phyloP scores from a whole-genome alignment of 106 monocot species.

The Amphibolis antarctica region DNA sequence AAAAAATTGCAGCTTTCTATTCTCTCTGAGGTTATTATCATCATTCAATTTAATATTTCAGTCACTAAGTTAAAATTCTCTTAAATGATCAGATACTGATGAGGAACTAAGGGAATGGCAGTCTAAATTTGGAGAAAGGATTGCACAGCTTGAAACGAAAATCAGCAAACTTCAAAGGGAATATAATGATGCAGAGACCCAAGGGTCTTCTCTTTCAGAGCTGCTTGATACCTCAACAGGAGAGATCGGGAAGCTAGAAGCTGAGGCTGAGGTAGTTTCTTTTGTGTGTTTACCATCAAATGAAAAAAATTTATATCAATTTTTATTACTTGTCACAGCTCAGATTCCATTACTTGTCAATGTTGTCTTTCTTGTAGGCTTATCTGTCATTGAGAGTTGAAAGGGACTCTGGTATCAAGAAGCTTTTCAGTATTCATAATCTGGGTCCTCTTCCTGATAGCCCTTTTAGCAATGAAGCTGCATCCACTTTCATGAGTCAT shows the following conservation, averaged over 20 bases:
- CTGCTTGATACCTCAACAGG: conserved; percentile 46
- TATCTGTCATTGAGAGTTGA: conserved; percentile 46
- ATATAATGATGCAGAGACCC: conserved; percentile 59
- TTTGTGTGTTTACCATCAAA: neutral
- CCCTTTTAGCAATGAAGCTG: conserved; percentile 65
- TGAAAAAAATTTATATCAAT: neutral
- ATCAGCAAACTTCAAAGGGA: conserved; percentile 79
- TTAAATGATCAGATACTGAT: conserved; percentile 61
- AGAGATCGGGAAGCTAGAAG: conserved; percentile 83
- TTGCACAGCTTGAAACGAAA: conserved; percentile 58
- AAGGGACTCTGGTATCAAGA: conserved; percentile 61
- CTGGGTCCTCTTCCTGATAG: conserved; percentile 62
- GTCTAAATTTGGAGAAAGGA: conserved; percentile 84
- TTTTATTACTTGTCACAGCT: neutral
- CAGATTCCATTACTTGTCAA: neutral
- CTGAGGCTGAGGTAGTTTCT: conserved; percentile 73
- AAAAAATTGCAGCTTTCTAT: too few relatives aligned
- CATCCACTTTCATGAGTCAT: conserved; percentile 37
- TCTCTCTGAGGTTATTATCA: too few relatives aligned
- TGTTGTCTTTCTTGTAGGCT: conserved; percentile 35
- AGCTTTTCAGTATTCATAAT: conserved; percentile 54
- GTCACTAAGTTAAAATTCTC: neutral
- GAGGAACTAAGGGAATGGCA: conserved; percentile 99
- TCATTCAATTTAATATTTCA: neutral
- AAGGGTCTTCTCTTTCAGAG: conserved; percentile 34